Evolutionary conservation across 2,329 filamentous ascomycete genomes (phyloP), one percentile per base, ranked within the genome.

Genomic region (Botrytis paeoniae): DNA sequence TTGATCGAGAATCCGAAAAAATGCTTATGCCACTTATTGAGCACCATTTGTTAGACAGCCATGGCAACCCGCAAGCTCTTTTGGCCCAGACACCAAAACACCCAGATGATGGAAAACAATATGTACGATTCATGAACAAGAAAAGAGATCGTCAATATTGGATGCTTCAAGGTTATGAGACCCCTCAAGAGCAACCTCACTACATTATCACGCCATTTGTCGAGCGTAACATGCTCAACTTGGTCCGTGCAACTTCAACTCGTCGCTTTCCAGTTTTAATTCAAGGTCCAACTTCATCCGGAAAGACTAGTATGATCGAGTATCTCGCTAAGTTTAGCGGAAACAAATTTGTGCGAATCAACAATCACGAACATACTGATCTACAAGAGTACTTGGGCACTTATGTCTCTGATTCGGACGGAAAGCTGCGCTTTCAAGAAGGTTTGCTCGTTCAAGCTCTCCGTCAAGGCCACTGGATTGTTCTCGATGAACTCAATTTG

Each of bases 221-320:
- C 35, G 93, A 97, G 82, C 91, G 93, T 69, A 99, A 99, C 77
- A 86, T 99, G 76, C 89, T 98, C 77, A 99, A 99, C 78, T 84
- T 99, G 41, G 95, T 98, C 18, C 89, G 97, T 79, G 97, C 96
- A 4, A 94, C 94, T 25, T 98, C 95, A 0, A 99, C 95, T 7
- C 86, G 94, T 51, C 89, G 93, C 66, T 99, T 97, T 81, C 97
- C 96, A 0, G 93, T 99, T 66, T 86, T 99, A 16, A 92, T 99
- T 32, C 96, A 99, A 82, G 96, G 96, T 5, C 96, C 97, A 20
- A 99, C 96, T 0, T 99, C 97, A 8, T 93, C 95, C 20, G 96
- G 96, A 76, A 99, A 99, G 83, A 99, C 96, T 0, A 98, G 95
- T 82, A 99, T 99, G 96, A 97, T 99, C 60, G 95, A 98, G 82